Evolutionary conservation across 495 filamentous ascomycete species (phyloP), one percentile per base, ranked within the genome.

Genomic region (Tuber umbilicatum): DNA sequence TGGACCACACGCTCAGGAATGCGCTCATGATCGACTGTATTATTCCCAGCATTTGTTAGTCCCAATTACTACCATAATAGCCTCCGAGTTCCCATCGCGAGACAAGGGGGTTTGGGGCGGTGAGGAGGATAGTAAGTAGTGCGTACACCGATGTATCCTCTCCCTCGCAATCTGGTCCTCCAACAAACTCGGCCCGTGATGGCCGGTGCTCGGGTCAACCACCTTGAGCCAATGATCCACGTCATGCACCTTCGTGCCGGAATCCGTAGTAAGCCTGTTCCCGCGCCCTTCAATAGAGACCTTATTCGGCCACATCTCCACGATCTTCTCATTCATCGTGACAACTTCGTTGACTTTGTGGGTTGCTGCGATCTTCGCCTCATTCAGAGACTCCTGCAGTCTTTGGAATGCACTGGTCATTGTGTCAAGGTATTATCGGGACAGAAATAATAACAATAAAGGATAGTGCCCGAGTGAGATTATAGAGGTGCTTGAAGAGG

Each of bases 1-100:
- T 97, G 94, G 7, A 97, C 93, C 21, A 96, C 93, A 71, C 94
- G 87, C 84, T 96, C 93, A 4, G 93, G 93, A 71, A 95, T 94
- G 71, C 93, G 88, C 83, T 97, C 93, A 77, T 95, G 92, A 79
- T 95, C 92, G 81, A 97, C 94, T 74, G 50, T 27, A 68, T 43
- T 27, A 27, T 60, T 31, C n/a, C 9, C n/a, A 60, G 14, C n/a
- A 68, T 21, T 60, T 47, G 40, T 79, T 42, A 79, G 68, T 43
- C 47, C 37, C 64, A 42, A 72, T 21, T 23, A 37, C 35, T 45
- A 21, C 70, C 60, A 38, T 31, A 60, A 23, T 17, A 40, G 19
- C 17, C 37, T 14, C 7, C 16, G 40, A 5, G 14, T 42, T 35
- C 12, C 14, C 31, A 35, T 19, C 4, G 16, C 4, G 0, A 17